Conservation (phyloP, 176 grass and related monocot genomes). For the Alloteropsis semialata region DNA sequence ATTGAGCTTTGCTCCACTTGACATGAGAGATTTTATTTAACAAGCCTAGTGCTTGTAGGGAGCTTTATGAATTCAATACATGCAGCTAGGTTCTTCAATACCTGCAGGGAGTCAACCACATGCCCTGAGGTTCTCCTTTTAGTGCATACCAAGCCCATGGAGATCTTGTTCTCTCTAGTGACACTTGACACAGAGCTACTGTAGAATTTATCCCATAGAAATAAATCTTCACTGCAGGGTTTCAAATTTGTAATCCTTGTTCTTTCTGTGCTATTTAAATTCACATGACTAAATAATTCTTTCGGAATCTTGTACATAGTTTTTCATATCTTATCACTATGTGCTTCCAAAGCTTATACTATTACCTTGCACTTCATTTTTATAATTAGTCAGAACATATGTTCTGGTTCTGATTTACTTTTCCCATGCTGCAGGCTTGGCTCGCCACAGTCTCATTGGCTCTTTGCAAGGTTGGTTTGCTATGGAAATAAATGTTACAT, state of each 20-base stretch:
- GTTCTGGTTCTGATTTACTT: background rate
- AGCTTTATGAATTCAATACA: background rate
- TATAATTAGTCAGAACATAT: background rate
- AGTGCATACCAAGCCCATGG: background rate
- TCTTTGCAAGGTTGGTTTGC: constrained; percentile 70
- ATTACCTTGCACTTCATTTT: background rate
- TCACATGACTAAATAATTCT: background rate
- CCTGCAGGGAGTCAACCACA: background rate
- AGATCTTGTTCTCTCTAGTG: background rate
- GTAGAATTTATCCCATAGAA: background rate
- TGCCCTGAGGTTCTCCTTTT: background rate
- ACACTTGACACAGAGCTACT: background rate
- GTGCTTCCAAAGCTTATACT: background rate
- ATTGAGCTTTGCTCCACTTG: background rate
- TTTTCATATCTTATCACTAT: background rate
- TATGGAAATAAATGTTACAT: background rate
- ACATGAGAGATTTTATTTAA: constrained; percentile 1
- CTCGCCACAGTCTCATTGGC: constrained; percentile 63
- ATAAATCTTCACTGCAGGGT: background rate
- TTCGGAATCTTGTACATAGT: background rate
- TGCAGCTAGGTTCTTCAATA: background rate
- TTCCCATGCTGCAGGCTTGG: constrained; percentile 62
- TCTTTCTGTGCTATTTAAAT: background rate
- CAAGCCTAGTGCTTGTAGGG: background rate
- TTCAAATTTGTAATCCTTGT: background rate